Conservation (phyloP, 129 eudicot genomes). For the Flaveria trinervia region DNA sequence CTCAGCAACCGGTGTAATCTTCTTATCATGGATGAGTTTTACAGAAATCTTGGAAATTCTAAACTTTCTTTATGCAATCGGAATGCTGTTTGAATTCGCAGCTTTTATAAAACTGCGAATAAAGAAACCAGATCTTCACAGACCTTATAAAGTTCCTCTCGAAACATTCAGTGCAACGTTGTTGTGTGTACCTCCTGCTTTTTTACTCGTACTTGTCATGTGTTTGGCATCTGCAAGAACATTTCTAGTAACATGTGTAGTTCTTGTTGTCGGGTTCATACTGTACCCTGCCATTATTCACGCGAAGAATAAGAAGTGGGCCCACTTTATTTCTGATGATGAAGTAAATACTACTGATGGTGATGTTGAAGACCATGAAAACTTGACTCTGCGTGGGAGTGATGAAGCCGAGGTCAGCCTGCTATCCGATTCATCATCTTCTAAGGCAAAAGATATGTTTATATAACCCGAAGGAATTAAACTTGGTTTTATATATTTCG, state of each 20-base stretch:
- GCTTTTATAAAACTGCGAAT: slow-evolving; percentile 78
- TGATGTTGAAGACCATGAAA: slow-evolving; percentile 53
- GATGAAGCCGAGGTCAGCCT: slow-evolving; percentile 64
- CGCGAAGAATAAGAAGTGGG: slow-evolving; percentile 54
- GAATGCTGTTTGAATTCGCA: slow-evolving; percentile 87
- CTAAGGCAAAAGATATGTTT: slow-evolving; percentile 18
- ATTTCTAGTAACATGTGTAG: slow-evolving; percentile 52
- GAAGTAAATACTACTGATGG: slow-evolving; percentile 19
- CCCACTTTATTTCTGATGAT: slow-evolving; percentile 37
- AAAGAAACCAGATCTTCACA: slow-evolving; percentile 72
- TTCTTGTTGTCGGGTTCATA: slow-evolving; percentile 53
- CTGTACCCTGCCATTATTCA: slow-evolving; percentile 48
- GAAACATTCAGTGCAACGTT: slow-evolving; percentile 64
- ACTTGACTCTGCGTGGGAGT: background rate
- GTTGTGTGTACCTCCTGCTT: slow-evolving; percentile 78
- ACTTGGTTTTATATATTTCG: no score
- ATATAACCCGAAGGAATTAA: slow-evolving; percentile 22
- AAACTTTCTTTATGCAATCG: slow-evolving; percentile 77
- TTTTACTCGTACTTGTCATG: slow-evolving; percentile 76
- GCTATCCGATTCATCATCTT: slow-evolving; percentile 45
- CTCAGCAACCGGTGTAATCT: slow-evolving; percentile 90
- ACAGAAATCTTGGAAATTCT: slow-evolving; percentile 87
- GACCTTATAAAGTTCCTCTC: slow-evolving; percentile 85
- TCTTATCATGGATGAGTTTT: slow-evolving; percentile 93
- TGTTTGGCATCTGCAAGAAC: slow-evolving; percentile 69